Base-by-base conservation (phyloP, 2,329 filamentous ascomycete genomes). In the Aspergillus costaricaensis region DNA sequence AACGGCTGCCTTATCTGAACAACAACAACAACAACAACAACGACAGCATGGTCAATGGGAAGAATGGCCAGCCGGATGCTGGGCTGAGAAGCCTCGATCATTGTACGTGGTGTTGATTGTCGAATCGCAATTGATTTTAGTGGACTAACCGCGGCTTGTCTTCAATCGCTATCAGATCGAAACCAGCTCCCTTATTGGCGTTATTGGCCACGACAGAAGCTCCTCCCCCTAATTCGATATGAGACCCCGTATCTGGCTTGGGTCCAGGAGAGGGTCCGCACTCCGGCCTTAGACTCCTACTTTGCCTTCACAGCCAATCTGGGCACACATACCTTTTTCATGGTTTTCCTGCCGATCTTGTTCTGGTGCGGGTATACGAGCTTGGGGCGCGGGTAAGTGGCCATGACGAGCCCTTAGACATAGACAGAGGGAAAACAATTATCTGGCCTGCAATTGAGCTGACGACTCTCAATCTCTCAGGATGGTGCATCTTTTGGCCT, bases 251-350 rank as follows among this genome's bases (percentile, higher is more conserved):
- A 96, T 77, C 87, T 99, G 17, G 94, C 94, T 59, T 89, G 86
- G 80, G 80, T 96, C 72, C 95, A 99, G 82, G 85, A 88, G 67
- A 87, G 82, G 74, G 78, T 94, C 74, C 90, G 94, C 71, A 89
- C 91, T 19, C 91, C 92, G 0, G 85, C 90, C 8, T 88, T 98
- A 70, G 95, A 99, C 78, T 91, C 91, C 64, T 99, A 97, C 81
- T 99, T 99, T 78, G 94, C 95, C 54, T 91, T 96, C 66, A 96
- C 93, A 0, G 95, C 95, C 65, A 99, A 98, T 76, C 85, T 98
- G 58, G 92, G 95, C 66, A 99, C 95, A 0, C 95, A 99, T 78
- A 99, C 95, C 0, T 98, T 97, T 81, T 99, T 97, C 82, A 98
- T 98, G 93, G 85, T 96, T 67, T 90, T 92, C 60, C 81, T 99